Percentiles rank a stretch among this genome's conserved stretches.
Conservation (phyloP, 169 alveolate genomes). For the Plasmodium ovale region DNA sequence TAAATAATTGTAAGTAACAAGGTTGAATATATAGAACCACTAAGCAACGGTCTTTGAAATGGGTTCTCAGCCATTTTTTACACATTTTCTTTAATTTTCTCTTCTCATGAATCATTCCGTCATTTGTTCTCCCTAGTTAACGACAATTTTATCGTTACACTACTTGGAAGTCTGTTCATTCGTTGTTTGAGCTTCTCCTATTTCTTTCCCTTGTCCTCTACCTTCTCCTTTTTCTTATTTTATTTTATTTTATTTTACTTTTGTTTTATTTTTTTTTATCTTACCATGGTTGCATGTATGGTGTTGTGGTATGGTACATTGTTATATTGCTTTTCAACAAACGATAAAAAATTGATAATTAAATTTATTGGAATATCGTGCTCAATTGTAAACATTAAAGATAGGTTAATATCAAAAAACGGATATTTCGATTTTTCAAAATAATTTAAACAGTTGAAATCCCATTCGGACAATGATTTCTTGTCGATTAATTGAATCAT, state of each 20-base stretch:
- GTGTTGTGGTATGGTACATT: constrained; percentile 84
- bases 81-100: too few species aligned
- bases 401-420: constrained; percentile 71
- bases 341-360: constrained; percentile 69
- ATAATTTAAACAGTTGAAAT: constrained; percentile 80
- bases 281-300: constrained; percentile 84
- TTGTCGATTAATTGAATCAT: constrained; percentile 48
- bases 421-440: constrained; percentile 68
- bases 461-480: constrained; percentile 79
- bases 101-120: too few species aligned
- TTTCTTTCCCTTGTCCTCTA: too few species aligned
- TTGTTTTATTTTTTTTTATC: constrained; percentile 1
- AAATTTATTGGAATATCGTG: constrained; percentile 40
- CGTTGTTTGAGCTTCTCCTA: too few species aligned
- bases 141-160: too few species aligned
- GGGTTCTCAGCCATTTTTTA: too few species aligned
- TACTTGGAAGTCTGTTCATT: too few species aligned
- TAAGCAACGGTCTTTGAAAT: too few species aligned
- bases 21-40: too few species aligned
- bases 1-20: background rate
- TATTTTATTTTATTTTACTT: too few species aligned
- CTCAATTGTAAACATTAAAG: constrained; percentile 37
- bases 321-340: constrained; percentile 80
- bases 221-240: too few species aligned
- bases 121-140: too few species aligned